Evolutionary conservation across 257 asterid species (phyloP), one percentile per base, ranked within the genome.

Genomic region (Salvia splendens): DNA sequence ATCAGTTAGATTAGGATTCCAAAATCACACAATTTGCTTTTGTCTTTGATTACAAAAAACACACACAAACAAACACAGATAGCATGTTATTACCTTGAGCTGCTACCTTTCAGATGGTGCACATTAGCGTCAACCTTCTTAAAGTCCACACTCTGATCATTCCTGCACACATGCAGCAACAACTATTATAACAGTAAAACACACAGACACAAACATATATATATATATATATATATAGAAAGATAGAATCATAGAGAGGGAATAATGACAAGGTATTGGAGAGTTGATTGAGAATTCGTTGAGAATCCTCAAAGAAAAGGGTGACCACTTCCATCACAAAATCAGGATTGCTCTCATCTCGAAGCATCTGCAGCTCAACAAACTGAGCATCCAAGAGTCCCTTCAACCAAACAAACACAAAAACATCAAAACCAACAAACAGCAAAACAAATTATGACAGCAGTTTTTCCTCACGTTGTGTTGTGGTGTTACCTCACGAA

Each of bases 21-120:
- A 5, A 28, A 15, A 8, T 57, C 20, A 17, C 20, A 17, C 20
- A 17, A 17, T 17, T 17, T 17, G 20, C 20, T 17, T 17, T 17
- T 17, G 0, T 17, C 20, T 17, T 17, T 17, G 1, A 17, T 17
- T 17, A 17, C 20, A 17, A 17, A 17, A 17, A 0, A 17, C 20
- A 17, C 71, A 8, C 38, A 40, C 30, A 24, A 33, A 36, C 64
- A 58, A 10, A 35, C 8, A 51, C 36, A 61, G 8, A 43, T 16
- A 24, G 3, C 36, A 2, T 49, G 32, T 16, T 60, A 48, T 69
- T 70, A 88, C 96, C 97, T 91, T 70, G 97, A 86, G 78, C 96
- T 91, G 87, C 97, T 91, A 28, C 97, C 97, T 77, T 91, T 91
- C 33, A 88, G 77, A 73, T 91, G 97, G 73, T 91, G 97, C 80